Evolutionary conservation across 1,284 basidiomycete species (phyloP), one percentile per base, ranked within the genome.

Genomic region (Rhodotorula sp.): DNA sequence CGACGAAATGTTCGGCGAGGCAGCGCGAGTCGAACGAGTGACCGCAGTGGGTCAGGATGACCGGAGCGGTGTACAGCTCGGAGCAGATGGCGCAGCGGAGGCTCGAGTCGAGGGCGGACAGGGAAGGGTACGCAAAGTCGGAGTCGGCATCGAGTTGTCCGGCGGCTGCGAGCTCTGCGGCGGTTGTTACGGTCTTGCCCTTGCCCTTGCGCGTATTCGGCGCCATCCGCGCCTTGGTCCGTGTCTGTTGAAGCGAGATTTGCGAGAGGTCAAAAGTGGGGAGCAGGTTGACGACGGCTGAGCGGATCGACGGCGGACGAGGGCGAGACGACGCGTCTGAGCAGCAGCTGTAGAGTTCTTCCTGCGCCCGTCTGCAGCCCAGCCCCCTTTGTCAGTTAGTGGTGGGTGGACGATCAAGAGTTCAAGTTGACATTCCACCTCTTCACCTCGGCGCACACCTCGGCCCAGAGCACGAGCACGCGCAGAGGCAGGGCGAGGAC

Each of bases 1-100:
- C 81, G 6, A 14, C 42, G 6, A 64, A 44, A 53, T 65, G 62
- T 46, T 10, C 46, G 46, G 44, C 33, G 79, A 87, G 75, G 76
- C 91, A 90, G 76, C 86, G 78, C 26, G 89, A 90, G 80, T 90
- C 91, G 78, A 90, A 91, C 67, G 86, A 87, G 76, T 91, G 90
- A 0, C 88, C 89, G 77, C 89, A 91, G 15, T 60, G 65, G 4
- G 80, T 79, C 8, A 91, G 83, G 12, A 86, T 85, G 49, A 91
- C 86, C 14, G 89, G 89, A 1, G 84, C 89, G 62, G 86, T 85
- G 77, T 86, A 89, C 56, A 88, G 81, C 71, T 91, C 88, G 22
- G 84, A 81, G 78, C 89, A 91, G 62, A 91, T 89, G 29, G 83
- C 83, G 76, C 90, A 91, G 8, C 89, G 84, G 65, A 89, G 80